Evolutionary conservation across 1,284 basidiomycete genomes (phyloP).

Genomic region (Caloboletus firmus): DNA sequence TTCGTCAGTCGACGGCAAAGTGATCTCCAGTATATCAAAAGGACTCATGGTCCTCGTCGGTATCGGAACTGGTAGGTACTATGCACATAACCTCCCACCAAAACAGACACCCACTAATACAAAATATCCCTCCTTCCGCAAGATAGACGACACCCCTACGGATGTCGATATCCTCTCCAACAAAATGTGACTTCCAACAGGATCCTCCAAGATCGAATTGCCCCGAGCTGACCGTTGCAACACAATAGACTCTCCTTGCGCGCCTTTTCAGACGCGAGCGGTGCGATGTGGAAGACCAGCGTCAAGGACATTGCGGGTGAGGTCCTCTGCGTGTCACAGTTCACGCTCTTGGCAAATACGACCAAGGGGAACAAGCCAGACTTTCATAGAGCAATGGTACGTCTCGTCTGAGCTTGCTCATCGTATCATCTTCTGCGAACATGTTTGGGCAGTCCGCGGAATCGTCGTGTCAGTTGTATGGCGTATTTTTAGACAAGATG

Average conservation of each 20-base stretch:
- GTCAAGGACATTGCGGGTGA: conserved; percentile 86
- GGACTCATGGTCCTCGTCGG: conserved; percentile 89
- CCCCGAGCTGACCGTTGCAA: conserved; percentile 3
- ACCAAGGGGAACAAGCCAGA: conserved; percentile 86
- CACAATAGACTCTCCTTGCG: conserved; percentile 61
- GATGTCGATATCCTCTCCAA: conserved; percentile 74
- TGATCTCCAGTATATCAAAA: conserved; percentile 76
- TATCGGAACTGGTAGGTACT: conserved; percentile 79
- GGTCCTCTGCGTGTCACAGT: conserved; percentile 88
- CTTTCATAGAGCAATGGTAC: conserved; percentile 88
- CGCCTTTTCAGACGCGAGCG: conserved; percentile 64
- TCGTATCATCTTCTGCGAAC: not conserved
- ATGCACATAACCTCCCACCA: conserved; percentile 26
- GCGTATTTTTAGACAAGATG: conserved; percentile 68
- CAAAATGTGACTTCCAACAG: conserved; percentile 60
- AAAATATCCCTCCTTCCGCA: not conserved
- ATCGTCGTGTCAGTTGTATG: conserved; percentile 70
- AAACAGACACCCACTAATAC: conserved; percentile 6
- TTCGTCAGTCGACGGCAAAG: conserved; percentile 60
- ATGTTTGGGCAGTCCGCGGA: conserved; percentile 52
- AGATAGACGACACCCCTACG: conserved; percentile 71
- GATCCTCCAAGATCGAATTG: not conserved
- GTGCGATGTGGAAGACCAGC: conserved; percentile 77
- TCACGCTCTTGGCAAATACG: conserved; percentile 87
- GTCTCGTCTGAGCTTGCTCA: not conserved